Evolutionary conservation across 2,329 filamentous ascomycete genomes (phyloP), one percentile per base, ranked within the genome.

Genomic region (Sclerotinia sclerotiorum): DNA sequence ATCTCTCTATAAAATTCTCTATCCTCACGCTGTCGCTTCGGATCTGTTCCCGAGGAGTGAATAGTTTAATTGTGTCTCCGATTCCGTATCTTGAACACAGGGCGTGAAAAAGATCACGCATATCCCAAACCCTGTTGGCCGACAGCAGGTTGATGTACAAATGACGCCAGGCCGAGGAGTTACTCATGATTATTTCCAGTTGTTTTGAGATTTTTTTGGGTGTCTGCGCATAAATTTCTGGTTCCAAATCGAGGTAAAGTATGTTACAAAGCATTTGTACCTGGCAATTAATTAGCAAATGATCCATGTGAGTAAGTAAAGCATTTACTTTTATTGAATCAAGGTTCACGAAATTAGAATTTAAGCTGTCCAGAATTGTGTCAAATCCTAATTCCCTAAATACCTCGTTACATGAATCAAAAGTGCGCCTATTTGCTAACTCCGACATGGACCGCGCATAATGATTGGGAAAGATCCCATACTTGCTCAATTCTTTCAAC

Each of bases 41-140:
- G 15, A 10, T 1, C 39, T 6, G 19, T 1, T 3, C 3, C 21
- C 17, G 2, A 8, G 15, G 4, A 0, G 35, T 24, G 0, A 49
- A 35, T 6, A 61, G 13, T 5, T 11, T 35, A 5, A 49, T 24
- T 2, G 57, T 17, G 21, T 49, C 21, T 2, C 5, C 58, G 1
- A 49, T 44, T 35, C 58, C 58, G 15, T 49, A 61, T 35, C 21
- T 49, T 32, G 58, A 49, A 24, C 44, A 61, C 2, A 49, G n/a
- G 17, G 44, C 44, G 21, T 49, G 58, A 15, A 49, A 49, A 49
- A 49, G 19, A 5, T 61, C 58, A 8, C 44, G 27, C 44, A 61
- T 35, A 49, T 61, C 44, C 58, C 44, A 61, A 5, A 61, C 32
- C 15, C 57, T 32, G 21, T 48, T 48, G 5, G 42, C 32, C 2